Percentiles rank a stretch among this genome's conserved stretches.
These are phyloP conservation scores for Polytrichum commune DNA, from an alignment of 225 moss, liverwort and hornwort species.

Conservation along the genomic window DNA sequence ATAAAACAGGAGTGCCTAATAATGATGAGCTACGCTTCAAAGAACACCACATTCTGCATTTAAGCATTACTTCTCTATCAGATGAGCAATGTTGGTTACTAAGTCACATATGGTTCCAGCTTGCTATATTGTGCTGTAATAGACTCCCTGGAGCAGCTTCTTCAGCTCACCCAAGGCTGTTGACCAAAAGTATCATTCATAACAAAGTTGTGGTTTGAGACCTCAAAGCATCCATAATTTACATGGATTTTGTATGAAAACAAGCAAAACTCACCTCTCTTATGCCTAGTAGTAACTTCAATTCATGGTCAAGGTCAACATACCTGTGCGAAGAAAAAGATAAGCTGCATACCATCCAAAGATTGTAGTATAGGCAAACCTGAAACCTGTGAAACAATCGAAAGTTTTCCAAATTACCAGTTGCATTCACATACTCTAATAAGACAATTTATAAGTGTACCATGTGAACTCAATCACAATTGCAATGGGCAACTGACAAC, in stretches of 20 bases:
- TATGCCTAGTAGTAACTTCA: neutral
- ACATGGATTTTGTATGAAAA: neutral
- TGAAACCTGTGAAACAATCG: conserved; percentile 51
- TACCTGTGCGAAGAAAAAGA: conserved; percentile 94
- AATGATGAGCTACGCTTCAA: neutral
- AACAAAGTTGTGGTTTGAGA: neutral
- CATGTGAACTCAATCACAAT: too few species aligned
- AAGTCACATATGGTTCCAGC: neutral
- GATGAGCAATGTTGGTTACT: too few species aligned
- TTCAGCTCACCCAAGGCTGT: neutral
- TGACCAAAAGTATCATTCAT: neutral
- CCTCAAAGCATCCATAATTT: neutral
- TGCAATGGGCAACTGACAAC: too few species aligned
- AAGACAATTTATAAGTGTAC: too few species aligned
- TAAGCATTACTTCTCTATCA: neutral
- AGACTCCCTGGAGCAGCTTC: too few species aligned
- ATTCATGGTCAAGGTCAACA: conserved; percentile 4
- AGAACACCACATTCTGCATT: neutral
- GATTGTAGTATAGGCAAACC: conserved; percentile 82
- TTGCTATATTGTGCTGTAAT: neutral
- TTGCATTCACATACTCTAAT: too few species aligned
- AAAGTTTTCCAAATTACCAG: neutral
- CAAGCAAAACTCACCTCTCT: neutral
- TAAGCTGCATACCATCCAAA: conserved; percentile 99
- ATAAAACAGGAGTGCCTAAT: neutral